Conservation (phyloP, 306 rosid species). For the Sicyos baderoa region DNA sequence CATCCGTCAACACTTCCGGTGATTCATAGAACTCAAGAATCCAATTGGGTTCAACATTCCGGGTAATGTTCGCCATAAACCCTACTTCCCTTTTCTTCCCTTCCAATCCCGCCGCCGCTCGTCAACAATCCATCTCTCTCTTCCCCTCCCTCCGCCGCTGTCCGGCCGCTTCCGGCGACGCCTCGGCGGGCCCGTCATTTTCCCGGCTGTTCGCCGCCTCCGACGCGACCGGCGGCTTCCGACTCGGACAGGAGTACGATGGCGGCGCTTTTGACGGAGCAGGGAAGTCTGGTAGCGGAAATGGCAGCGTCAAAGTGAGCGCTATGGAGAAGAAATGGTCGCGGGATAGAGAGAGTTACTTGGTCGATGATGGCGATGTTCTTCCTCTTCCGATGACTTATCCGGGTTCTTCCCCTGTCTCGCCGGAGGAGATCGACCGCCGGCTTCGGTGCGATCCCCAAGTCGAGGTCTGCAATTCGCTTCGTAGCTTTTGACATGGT, state of each 20-base stretch:
- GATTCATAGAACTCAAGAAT: background rate
- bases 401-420: conserved; percentile 66
- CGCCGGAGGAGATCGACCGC: conserved; percentile 58
- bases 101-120: conserved; percentile 13
- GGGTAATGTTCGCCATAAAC: conserved; percentile 53
- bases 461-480: conserved; percentile 39
- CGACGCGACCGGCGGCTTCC: conserved; percentile 32
- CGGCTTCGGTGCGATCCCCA: conserved; percentile 69
- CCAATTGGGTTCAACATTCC: conserved; percentile 6
- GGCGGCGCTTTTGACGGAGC: conserved; percentile 25
- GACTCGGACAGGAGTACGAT: conserved; percentile 37
- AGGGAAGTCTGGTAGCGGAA: conserved; percentile 28
- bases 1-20: background rate
- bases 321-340: conserved; percentile 77
- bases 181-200: conserved; percentile 29
- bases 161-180: conserved; percentile 48
- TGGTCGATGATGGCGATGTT: conserved; percentile 53
- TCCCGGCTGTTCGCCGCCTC: conserved; percentile 39
- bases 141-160: conserved; percentile 29
- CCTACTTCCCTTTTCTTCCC: conserved; percentile 24
- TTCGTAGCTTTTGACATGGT: background rate
- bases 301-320: conserved; percentile 41
- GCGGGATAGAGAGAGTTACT: conserved; percentile 58
- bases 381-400: conserved; percentile 85
- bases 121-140: background rate